These are phyloP conservation scores for Nemania diffusa DNA, from an alignment of 2,329 filamentous ascomycete species.

Conservation along the genomic window DNA sequence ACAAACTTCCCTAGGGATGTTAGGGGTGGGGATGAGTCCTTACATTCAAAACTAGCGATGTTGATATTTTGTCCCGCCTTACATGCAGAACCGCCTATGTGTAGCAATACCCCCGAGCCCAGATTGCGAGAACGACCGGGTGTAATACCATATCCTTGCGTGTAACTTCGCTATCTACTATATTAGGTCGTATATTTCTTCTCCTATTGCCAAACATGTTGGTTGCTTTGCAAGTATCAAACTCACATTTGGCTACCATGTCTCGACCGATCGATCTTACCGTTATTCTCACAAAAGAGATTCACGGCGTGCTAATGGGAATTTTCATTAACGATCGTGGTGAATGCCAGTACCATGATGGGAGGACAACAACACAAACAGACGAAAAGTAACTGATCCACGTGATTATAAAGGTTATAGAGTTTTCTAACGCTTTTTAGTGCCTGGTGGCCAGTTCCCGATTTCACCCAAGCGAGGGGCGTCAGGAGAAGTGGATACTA, in stretches of 20 bases:
- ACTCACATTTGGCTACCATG: background rate
- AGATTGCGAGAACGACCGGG: too few species aligned
- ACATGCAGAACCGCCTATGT: too few species aligned
- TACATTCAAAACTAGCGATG: too few species aligned
- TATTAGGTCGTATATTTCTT: background rate
- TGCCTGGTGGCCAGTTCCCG: conserved; percentile 5
- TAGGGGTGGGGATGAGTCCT: too few species aligned
- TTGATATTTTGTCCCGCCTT: too few species aligned
- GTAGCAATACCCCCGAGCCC: too few species aligned
- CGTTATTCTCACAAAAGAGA: background rate
- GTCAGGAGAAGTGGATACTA: background rate
- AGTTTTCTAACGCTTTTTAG: background rate
- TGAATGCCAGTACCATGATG: background rate
- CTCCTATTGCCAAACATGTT: background rate
- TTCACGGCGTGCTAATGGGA: background rate
- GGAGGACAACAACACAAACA: background rate
- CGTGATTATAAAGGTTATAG: background rate
- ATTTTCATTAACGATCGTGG: background rate
- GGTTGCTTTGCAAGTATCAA: too few species aligned
- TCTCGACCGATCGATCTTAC: conserved; percentile 1
- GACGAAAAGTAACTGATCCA: background rate
- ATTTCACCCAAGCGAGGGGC: background rate
- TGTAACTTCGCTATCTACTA: too few species aligned
- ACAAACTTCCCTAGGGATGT: too few species aligned
- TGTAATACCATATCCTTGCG: too few species aligned